Percentiles rank a stretch among this genome's conserved stretches.
These are phyloP conservation scores for Backusella circina DNA, from an alignment of 192 early-diverging fungal species.

Conservation along the genomic window DNA sequence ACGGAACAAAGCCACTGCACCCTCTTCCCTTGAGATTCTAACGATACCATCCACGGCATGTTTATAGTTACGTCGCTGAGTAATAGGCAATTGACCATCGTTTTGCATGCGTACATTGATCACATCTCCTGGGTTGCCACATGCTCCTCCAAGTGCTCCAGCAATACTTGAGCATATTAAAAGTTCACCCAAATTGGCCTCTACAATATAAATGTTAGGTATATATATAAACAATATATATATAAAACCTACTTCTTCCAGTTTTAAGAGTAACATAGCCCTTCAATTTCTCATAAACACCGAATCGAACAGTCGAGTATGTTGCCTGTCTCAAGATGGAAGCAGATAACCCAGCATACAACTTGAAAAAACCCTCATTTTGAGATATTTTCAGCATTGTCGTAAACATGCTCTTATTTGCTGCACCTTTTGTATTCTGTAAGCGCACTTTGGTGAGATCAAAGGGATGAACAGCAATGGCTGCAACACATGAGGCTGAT, in stretches of 20 bases:
- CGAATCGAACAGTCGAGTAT: conserved; percentile 77
- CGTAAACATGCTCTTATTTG: conserved; percentile 44
- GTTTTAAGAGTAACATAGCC: conserved; percentile 33
- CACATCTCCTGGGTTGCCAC: conserved; percentile 74
- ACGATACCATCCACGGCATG: conserved; percentile 68
- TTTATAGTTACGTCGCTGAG: conserved; percentile 68
- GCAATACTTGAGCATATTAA: conserved; percentile 40
- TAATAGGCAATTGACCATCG: conserved; percentile 61
- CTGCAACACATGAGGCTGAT: conserved; percentile 48
- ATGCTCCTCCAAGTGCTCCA: conserved; percentile 59
- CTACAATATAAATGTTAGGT: conserved; percentile 1
- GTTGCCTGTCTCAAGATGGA: conserved; percentile 69
- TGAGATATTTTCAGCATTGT: conserved; percentile 64
- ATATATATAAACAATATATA: not conserved
- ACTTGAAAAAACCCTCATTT: conserved; percentile 15
- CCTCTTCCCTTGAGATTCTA: conserved; percentile 78
- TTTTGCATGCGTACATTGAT: conserved; percentile 80
- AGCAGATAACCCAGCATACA: conserved; percentile 50
- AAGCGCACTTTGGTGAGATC: conserved; percentile 89
- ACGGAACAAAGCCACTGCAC: conserved; percentile 73
- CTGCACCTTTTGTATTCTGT: conserved; percentile 32
- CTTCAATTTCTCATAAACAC: conserved; percentile 68
- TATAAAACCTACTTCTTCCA: conserved; percentile 39
- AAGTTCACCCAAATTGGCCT: conserved; percentile 24
- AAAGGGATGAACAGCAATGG: conserved; percentile 70